Base-by-base conservation (phyloP, 2,329 filamentous ascomycete species). In the Grosmannia serpens region DNA sequence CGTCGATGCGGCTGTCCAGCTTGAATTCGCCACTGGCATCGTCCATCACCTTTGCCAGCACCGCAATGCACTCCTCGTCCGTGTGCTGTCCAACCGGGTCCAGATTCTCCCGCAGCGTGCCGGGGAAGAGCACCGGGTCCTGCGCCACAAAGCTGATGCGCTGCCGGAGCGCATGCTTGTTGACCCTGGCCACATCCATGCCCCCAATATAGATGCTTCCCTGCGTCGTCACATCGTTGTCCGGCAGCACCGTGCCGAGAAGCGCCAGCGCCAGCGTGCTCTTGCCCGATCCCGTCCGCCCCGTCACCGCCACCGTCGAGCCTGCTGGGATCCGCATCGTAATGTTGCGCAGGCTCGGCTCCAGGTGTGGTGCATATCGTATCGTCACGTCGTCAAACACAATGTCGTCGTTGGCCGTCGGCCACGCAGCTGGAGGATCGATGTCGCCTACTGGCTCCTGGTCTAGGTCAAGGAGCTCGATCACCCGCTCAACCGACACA, bases 251-350 rank as follows among this genome's bases (percentile, higher is more conserved):
- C 0, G 81, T 83, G 3, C 77, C 79, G 0, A 84, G 74, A 1
- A 86, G 73, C 2, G 79, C 79, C 33, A 85, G 77, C 2, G 82
- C 82, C 2, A 85, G 73, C 0, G 91, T 96, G 31, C 87, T 91
- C 72, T 96, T 96, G 20, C 91, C 91, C 0, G 88, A 94, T 0
- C 89, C 86, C 0, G 91, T 96, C 41, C 91, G 84, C 1, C 91
- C 91, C 1, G 92, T 85, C 7, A 96, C 82, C 0, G 81, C 80
- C 46, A 82, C 82, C 0, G 79, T 83, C 10, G 80, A 75, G 1
- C 81, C 80, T 3, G 79, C 80, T 0, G 88, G 87, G 56, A 96
- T 89, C 1, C 77, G 81, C 61, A 96, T 84, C 0, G 81, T 83
- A 31, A 95, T 76, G 51, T 85, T 75, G 9, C 77, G 73, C 1